Percentiles rank a stretch among this genome's conserved stretches.
These are phyloP conservation scores for sweet orange (Citrus sinensis) DNA, from an alignment of 345 rosid genomes.

Conservation along the genomic window DVS_A1.0 CM039167.1:3632501-3633000, in stretches of 20 bases:
- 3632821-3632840: neutral
- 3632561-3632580: conserved; percentile 23
- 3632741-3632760: conserved; percentile 38
- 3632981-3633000: neutral
- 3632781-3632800: conserved; percentile 40
- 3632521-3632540: conserved; percentile 63
- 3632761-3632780: conserved; percentile 40
- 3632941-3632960: conserved; percentile 22
- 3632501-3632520: conserved; percentile 78
- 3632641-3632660: conserved; percentile 76
- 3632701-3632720: conserved; percentile 32
- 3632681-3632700: conserved; percentile 30
- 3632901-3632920: conserved; percentile 11
- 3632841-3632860: too few species aligned
- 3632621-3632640: conserved; percentile 8
- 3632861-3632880: too few species aligned
- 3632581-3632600: conserved; percentile 9
- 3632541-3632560: conserved; percentile 71
- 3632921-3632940: conserved; percentile 29
- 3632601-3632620: conserved; percentile 22
- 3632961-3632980: conserved; percentile 38
- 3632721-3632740: conserved; percentile 48
- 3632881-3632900: neutral
- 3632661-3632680: conserved; percentile 41
- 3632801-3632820: neutral